These are phyloP conservation scores for Delonix regia DNA, from an alignment of 306 rosid species.

Conservation along the genomic window DNA sequence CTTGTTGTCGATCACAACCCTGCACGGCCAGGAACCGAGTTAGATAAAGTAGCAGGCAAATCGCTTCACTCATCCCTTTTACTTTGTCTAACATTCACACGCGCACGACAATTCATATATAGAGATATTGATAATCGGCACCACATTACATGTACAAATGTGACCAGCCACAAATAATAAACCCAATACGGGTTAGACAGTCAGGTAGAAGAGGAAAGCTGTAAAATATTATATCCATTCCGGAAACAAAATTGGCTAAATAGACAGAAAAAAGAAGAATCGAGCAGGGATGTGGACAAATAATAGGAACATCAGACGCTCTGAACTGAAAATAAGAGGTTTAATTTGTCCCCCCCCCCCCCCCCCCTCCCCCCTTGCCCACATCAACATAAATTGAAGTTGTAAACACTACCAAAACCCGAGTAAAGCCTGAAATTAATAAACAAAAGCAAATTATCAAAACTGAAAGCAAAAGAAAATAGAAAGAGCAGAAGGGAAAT, in stretches of 20 bases:
- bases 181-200: not conserved
- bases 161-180: not conserved
- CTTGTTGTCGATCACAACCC: constrained; percentile 89
- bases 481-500: no score
- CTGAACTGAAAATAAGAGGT: not conserved
- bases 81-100: not conserved
- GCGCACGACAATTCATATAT: not conserved
- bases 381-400: no score
- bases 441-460: no score
- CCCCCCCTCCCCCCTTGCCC: not conserved
- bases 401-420: not conserved
- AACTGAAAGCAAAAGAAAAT: no score
- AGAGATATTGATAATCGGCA: not conserved
- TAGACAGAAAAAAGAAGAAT: constrained; percentile 15
- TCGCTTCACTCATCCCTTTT: no score
- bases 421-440: no score
- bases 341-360: not conserved
- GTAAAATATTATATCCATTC: not conserved
- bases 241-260: not conserved
- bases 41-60: constrained; percentile 25
- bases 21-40: constrained; percentile 46
- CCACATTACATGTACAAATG: not conserved
- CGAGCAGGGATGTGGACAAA: not conserved
- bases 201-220: not conserved
- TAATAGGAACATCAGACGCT: not conserved